Base-by-base conservation (phyloP, 805 yeast genomes). In the Cyberlindnera lachancei region DNA sequence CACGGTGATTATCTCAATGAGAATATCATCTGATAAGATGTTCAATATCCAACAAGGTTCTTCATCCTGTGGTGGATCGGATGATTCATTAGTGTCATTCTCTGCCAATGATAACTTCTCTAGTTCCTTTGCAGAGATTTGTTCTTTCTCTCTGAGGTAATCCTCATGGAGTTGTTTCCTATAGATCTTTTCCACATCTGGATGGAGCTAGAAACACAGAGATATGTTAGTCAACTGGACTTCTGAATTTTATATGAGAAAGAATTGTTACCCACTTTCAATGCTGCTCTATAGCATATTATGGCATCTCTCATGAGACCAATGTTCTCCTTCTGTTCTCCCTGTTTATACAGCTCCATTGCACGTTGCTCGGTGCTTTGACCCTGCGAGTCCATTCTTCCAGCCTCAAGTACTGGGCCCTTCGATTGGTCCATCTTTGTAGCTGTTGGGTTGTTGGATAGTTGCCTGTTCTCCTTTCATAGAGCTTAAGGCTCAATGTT, bases 291-390 rank as follows among this genome's bases (percentile, higher is more conserved):
- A 55, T 87, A 87, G 42, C 59, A 68, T 30, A 63, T 70, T 18
- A 84, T 75, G 2, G 95, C 95, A 47, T 86, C 95, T n/a, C 83
- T 68, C 73, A 86, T 67, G 39, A 74, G 63, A 0, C 95, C 95
- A 30, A 64, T 70, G 21, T 69, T 61, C 55, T 87, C 96, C 48
- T 78, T 78, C 29, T 68, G 73, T 1, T 78, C 72, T 3, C 86
- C 96, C 31, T 64, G 55, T 44, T 80, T 86, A 61, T 83, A 86
- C 15, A 72, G 58, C 31, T 63, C 64, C 25, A 85, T 58, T 3
- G 95, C 94, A 29, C 60, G 58, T 29, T 40, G 25, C 29, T 36
- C n/a, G n/a, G n/a, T n/a, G n/a, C n/a, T n/a, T n/a, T n/a, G n/a
- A n/a, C n/a, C n/a, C n/a, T n/a, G n/a, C n/a, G n/a, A n/a, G n/a